Evolutionary conservation across 1,139 yeast genomes (phyloP), one percentile per base, ranked within the genome.

Genomic region (Suhomyces terraborum): DNA sequence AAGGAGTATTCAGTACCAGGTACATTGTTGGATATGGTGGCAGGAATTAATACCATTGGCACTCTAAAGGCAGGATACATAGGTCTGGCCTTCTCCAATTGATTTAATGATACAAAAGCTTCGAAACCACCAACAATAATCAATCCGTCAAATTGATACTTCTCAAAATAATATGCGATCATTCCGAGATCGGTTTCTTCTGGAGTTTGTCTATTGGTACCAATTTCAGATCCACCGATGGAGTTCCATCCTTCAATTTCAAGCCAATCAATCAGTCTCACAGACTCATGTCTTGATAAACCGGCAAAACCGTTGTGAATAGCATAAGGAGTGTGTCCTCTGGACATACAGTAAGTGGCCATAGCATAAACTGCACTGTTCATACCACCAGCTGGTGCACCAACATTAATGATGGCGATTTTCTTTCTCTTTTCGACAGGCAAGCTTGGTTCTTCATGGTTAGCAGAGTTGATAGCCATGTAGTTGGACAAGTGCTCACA

Each of bases 371-470:
- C 84, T 13, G 96, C 95, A 44, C 95, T 84, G 68, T 93, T 93
- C 75, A 93, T 82, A 43, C 96, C 97, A 49, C 96, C 95, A 12
- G 97, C 94, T 28, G 98, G 96, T 1, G 98, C 98, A 51, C 98
- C 98, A 43, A 91, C 85, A 56, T 89, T 89, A 50, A 93, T 75
- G 43, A 93, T 79, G 46, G 95, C 98, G 54, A 91, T 79, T 49
- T 75, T 79, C 53, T 80, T 72, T 51, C 85, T 71, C 55, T 82
- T 68, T 22, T 67, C 71, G 6, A 55, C 64, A 9, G 89, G 87
- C 47, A 84, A 69, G 4, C 62, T 38, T 54, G 79, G 47, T 58
- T 76, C 81, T 56, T 83, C 87, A 58, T 86, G 93, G 50, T 82
- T 81, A 46, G 83, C 77, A 44, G 86, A 77, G 49, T 37, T 59